Evolutionary conservation across 1,139 yeast genomes (phyloP), one percentile per base, ranked within the genome.

Genomic region (Trichomonascaceae sp.): DNA sequence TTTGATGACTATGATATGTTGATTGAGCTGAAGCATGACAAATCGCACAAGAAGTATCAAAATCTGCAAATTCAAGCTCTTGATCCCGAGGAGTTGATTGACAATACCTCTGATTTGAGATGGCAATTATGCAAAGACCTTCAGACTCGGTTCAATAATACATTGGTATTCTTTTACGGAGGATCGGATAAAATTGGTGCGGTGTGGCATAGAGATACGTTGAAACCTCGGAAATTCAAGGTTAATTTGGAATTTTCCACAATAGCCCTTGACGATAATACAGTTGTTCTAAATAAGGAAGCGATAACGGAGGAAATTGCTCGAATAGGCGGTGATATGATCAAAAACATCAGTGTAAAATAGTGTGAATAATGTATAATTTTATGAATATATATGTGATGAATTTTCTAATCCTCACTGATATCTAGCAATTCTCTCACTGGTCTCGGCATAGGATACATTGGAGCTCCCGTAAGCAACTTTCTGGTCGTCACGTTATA

Each of bases 1-100:
- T 74, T 87, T 57, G 78, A 79, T 57, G 98, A 91, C 70, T 93
- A 85, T 65, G 96, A 91, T 67, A 82, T 93, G 62, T 84, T 84
- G 12, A 50, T 50, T 20, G 67, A 13, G 77, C 79, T 50, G 52
- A 45, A 8, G 36, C 39, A 44, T 43, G 44, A 13, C 48, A 50
- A 38, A 43, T 45, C n/a, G 6, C 39, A 49, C 43, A 38, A 43
- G 51, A 76, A 78, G 46, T 87, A 81, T 74, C 87, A 87, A 69
- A 90, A 90, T 66, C 74, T 90, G 61, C 55, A 51, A 54, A 55
- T 38, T 50, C 48, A 44, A 18, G 45, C 53, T 18, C 52, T 66
- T 0, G 60, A 60, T 6, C 62, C 63, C 10, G 64, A 63, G 19
- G 60, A 60, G 30, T 54, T 68, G 18, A 58, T 64, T 5, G 65